Evolutionary conservation across 2,329 filamentous ascomycete species (phyloP).

Genomic region (Botrytis fabae): DNA sequence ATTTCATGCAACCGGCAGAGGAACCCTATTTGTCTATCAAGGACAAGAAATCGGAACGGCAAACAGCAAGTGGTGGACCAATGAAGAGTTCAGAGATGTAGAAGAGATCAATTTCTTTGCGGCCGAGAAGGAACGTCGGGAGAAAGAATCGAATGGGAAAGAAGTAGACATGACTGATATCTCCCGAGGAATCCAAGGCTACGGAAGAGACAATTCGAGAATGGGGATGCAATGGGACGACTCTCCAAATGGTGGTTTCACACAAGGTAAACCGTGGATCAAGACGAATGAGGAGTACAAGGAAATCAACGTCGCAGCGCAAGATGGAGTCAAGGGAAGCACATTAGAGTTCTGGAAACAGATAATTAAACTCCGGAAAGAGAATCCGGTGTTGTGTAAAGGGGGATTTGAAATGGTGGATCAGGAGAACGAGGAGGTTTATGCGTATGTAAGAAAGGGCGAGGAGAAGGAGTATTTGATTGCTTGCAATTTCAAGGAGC

Average conservation of each 20-base stretch:
- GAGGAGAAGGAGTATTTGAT: slow-evolving; percentile 11
- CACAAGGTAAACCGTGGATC: slow-evolving; percentile 55
- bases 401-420: slow-evolving; percentile 28
- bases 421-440: slow-evolving; percentile 19
- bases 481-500: slow-evolving; percentile 13
- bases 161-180: slow-evolving; percentile 39
- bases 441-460: slow-evolving; percentile 18
- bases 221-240: slow-evolving; percentile 69
- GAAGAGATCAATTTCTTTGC: slow-evolving; percentile 53
- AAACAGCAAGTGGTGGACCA: slow-evolving; percentile 58
- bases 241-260: slow-evolving; percentile 63
- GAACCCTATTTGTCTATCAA: slow-evolving; percentile 60
- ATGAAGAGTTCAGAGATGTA: slow-evolving; percentile 69
- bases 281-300: slow-evolving; percentile 55
- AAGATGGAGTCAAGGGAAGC: slow-evolving; percentile 16
- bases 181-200: slow-evolving; percentile 54
- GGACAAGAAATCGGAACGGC: slow-evolving; percentile 61
- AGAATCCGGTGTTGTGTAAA: slow-evolving; percentile 30
- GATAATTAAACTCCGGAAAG: slow-evolving; percentile 27
- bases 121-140: slow-evolving; percentile 33
- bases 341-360: slow-evolving; percentile 31
- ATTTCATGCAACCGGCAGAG: slow-evolving; percentile 50
- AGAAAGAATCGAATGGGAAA: slow-evolving; percentile 37
- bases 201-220: slow-evolving; percentile 68
- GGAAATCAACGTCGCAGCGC: slow-evolving; percentile 45